Conservation (phyloP, 2,329 filamentous ascomycete species). For the Clonostachys rosea region DNA sequence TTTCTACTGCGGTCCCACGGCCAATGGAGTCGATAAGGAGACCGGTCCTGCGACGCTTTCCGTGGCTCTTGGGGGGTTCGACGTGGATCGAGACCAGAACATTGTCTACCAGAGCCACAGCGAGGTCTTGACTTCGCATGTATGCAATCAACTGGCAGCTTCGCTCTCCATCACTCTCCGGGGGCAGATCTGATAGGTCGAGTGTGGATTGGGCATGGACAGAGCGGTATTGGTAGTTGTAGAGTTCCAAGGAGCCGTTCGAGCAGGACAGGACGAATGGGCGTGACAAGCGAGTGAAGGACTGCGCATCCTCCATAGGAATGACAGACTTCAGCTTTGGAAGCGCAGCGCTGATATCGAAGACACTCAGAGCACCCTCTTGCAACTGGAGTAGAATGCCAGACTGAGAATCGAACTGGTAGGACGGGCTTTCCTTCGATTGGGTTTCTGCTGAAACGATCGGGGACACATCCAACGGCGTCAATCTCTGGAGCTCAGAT, state of each 20-base stretch:
- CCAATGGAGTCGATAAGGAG: slow-evolving; percentile 71
- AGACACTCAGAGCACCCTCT: slow-evolving; percentile 50
- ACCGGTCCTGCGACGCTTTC: slow-evolving; percentile 53
- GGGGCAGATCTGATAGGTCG: slow-evolving; percentile 33
- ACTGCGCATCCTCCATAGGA: slow-evolving; percentile 44
- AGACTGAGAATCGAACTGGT: slow-evolving; percentile 56
- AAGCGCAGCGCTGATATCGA: slow-evolving; percentile 58
- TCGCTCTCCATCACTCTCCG: slow-evolving; percentile 24
- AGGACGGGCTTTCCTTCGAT: slow-evolving; percentile 20
- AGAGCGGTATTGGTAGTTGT: slow-evolving; percentile 65
- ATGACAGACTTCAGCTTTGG: slow-evolving; percentile 56
- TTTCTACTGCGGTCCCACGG: slow-evolving; percentile 45
- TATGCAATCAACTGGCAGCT: slow-evolving; percentile 50
- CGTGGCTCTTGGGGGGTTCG: slow-evolving; percentile 53
- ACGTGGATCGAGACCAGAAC: slow-evolving; percentile 65
- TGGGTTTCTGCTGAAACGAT: slow-evolving; percentile 8
- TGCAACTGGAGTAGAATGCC: slow-evolving; percentile 60
- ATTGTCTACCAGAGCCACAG: slow-evolving; percentile 59
- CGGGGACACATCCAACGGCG: slow-evolving; percentile 32
- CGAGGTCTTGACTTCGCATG: slow-evolving; percentile 62
- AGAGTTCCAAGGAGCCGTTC: slow-evolving; percentile 50
- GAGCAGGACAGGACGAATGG: slow-evolving; percentile 63
- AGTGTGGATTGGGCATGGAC: slow-evolving; percentile 45
- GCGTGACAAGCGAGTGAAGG: slow-evolving; percentile 63
- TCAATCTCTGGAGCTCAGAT: slow-evolving; percentile 24